A percentile compares a stretch with the other conserved stretches of the same genome.
Conservation (phyloP, 2,329 filamentous ascomycete species). For the Pseudopyricularia javanii region DNA sequence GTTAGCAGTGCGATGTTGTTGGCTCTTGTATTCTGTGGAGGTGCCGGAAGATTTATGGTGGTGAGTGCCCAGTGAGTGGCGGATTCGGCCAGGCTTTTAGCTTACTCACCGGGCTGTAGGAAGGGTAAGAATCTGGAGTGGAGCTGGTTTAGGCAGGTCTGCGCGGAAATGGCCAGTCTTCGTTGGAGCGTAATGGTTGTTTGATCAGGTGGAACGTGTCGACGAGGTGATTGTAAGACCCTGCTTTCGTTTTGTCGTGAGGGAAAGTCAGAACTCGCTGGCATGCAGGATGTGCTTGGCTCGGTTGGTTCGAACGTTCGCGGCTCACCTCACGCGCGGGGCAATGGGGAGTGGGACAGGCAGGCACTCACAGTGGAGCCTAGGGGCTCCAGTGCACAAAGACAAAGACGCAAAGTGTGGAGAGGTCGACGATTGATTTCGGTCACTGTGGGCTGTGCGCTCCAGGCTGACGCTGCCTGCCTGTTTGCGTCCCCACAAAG, state of each 20-base stretch:
- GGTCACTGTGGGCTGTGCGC: background rate
- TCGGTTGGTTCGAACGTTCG: background rate
- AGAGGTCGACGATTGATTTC: background rate
- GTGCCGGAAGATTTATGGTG: too few relatives aligned
- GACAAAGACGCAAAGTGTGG: background rate
- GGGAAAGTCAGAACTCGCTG: background rate
- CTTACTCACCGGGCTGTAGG: too few relatives aligned
- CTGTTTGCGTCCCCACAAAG: background rate
- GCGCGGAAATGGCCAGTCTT: too few relatives aligned
- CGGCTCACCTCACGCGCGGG: background rate
- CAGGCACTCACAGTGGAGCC: background rate
- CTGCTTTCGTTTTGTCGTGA: background rate
- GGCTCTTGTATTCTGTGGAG: too few relatives aligned
- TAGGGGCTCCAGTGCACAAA: background rate
- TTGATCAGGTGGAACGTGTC: too few relatives aligned
- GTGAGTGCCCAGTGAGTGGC: too few relatives aligned
- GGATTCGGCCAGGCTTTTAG: too few relatives aligned
- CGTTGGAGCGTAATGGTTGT: too few relatives aligned
- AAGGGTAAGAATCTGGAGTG: too few relatives aligned
- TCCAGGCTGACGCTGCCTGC: background rate
- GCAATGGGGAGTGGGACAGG: background rate
- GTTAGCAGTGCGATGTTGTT: too few relatives aligned
- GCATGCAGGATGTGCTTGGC: background rate
- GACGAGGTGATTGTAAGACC: background rate
- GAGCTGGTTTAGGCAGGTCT: too few relatives aligned